Base-by-base conservation (phyloP, 1,139 yeast species). In the Blastobotrys raffinosifermentans region DNA sequence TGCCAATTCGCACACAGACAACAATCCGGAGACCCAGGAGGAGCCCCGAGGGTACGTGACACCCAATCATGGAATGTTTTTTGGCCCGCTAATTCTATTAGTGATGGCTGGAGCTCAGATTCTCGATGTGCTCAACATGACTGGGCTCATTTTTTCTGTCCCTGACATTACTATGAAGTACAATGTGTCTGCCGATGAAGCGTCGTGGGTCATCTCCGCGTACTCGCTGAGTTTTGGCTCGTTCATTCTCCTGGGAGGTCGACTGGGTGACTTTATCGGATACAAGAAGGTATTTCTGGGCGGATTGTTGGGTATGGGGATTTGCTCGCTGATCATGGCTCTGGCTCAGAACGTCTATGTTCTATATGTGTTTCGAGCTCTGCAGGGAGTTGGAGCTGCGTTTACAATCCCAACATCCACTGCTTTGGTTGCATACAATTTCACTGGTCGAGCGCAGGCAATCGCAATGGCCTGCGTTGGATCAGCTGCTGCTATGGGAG, bases 351-450 rank as follows among this genome's bases (percentile, higher is more conserved):
- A 57, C 27, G 38, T 55, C 7, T 48, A 58, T 31, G 60, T 48
- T 9, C 43, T 64, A 13, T 39, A 46, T 36, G 52, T 61, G 2
- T 58, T 63, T 27, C 48, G 67, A 43, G 65, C 67, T 1, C 32
- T 63, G 2, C 67, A 63, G 46, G 67, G 67, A n/a, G 43, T 63
- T 11, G 60, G 61, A 5, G 68, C 59, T 6, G 57, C 67, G 3
- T 48, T 61, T 1, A 40, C 63, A 6, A 44, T 63, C 13, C 68
- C 68, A 2, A 43, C 59, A 10, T 53, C 60, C 1, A 51, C 48
- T 45, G 61, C 60, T 0, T 34, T 62, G 2, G 47, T 57, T 3
- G 67, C 58, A 1, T 53, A 58, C 40, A 57, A 54, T 29, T 64
- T 54, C 36, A 29, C 37, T 4, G 65, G 63, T 1, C 35, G 46